Conservation (phyloP, 257 asterid genomes). For the Buddleja alternifolia region DNA sequence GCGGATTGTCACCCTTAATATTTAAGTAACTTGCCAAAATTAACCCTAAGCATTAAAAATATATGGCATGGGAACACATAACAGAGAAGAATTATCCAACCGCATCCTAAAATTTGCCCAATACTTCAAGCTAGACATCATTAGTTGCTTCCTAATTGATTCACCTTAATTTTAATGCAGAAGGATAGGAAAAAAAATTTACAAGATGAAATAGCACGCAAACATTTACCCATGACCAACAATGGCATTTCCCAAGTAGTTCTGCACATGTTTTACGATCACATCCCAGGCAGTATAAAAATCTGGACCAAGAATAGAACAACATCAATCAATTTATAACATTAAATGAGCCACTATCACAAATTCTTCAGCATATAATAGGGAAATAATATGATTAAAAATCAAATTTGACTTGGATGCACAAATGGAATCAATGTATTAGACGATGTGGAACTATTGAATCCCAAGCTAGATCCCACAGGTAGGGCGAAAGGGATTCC, state of each 20-base stretch:
- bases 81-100: slow-evolving; percentile 1
- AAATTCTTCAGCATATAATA: not conserved
- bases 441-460: not conserved
- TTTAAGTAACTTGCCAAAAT: slow-evolving; percentile 6
- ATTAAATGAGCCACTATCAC: not conserved
- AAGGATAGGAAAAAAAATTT: slow-evolving; percentile 11
- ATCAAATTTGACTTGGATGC: slow-evolving; percentile 5
- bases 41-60: not conserved
- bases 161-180: slow-evolving; percentile 16
- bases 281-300: slow-evolving; percentile 98
- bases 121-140: not conserved
- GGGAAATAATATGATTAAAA: not conserved
- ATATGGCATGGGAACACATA: not conserved
- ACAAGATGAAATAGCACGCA: slow-evolving; percentile 18
- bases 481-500: not conserved
- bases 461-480: slow-evolving; percentile 6
- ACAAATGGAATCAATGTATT: not conserved
- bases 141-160: slow-evolving; percentile 5
- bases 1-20: not conserved
- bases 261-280: slow-evolving; percentile 62
- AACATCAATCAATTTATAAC: slow-evolving; percentile 30
- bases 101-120: not conserved
- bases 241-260: slow-evolving; percentile 57
- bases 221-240: slow-evolving; percentile 75
- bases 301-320: slow-evolving; percentile 53